Base-by-base conservation (phyloP, 2,329 filamentous ascomycete species). In the Botrytis paeoniae region DNA sequence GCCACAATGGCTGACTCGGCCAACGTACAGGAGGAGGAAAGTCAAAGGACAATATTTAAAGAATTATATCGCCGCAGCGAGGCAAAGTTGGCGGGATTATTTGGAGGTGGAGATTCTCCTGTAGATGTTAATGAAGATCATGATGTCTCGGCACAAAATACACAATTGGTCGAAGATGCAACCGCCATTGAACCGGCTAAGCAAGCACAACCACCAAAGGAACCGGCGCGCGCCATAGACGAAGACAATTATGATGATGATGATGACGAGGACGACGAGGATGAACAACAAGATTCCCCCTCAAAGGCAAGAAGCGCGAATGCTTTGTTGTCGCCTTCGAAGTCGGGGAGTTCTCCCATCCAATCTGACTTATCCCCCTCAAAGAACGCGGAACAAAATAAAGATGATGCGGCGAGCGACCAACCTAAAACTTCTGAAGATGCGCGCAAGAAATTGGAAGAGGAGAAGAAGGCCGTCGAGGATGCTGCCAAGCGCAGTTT, bases 401-500 rank as follows among this genome's bases (percentile, higher is more conserved):
- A 87, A 76, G 84, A 84, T 69, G 85, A 85, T 66, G 80, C 78
- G 14, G 83, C 83, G 51, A 85, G 85, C 76, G 81, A 88, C 78
- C 84, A 88, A 83, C 85, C 89, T 72, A 94, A 93, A 81, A 88
- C 90, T 37, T 90, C 91, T 12, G 94, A 97, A 81, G 93, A 97
- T 85, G 93, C 94, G 82, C 93, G 96, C 80, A 97, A 97, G 83
- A 93, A 95, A 82, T 84, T 98, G 76, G 95, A 98, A 82, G 93
- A 97, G 80, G 93, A 94, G 77, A 96, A 96, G 81, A 95, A 92
- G 81, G 93, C 93, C 43, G 95, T 93, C 65, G 95, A 97, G 80
- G 94, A 97, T 80, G 92, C 93, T 69, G 96, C 94, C 61, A 94
- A 94, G 83, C 89, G 90, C 79, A 96, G 92, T 83, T 98, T 98